Base-by-base conservation (phyloP, 495 filamentous ascomycete species). In the Talaromyces stipitatus region DNA sequence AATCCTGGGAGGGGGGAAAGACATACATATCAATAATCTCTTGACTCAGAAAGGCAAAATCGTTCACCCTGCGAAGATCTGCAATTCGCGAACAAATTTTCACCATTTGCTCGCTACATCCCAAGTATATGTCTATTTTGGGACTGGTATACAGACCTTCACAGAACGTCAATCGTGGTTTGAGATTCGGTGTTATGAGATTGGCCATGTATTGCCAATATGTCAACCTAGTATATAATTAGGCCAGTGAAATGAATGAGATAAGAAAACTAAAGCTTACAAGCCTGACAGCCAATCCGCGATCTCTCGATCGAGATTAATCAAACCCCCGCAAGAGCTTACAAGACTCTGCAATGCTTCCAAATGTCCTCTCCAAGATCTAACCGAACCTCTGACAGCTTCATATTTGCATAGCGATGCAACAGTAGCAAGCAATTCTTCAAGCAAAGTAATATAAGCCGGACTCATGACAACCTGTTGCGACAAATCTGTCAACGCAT, bases 381-480 rank as follows among this genome's bases (percentile, higher is more conserved):
- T 71, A 2, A 77, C 69, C 41, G 71, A 74, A 8, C 74, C 74
- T 12, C 72, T 72, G 1, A 74, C 67, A 33, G 74, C 66, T 46
- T 77, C 74, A 41, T 75, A 77, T 57, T 77, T 75, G 62, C 70
- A 73, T 7, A 77, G 54, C 18, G 75, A 61, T 16, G 70, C 72
- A n/a, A 77, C 72, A 1, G 74, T 65, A 18, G 75, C 58, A 58
- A 77, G 66, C 5, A 66, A 58, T 50, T 77, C 69, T 41, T 74
- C 71, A 0, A 71, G 60, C 1, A 72, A 59, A 0, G n/a, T 18
- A 4, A 43, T 18, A 4, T 62, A 58, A 1, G 58, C 63, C 11
- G 66, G 45, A 36, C 26, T 45, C 54, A 28, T 43, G 3, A 43
- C 11, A 45, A 41, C 54, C 14, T 27, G 11, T 8, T 55, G 32